phyloP scores from a whole-genome alignment of 2,329 filamentous ascomycete genomes.

The Ophiostoma ips region DNA sequence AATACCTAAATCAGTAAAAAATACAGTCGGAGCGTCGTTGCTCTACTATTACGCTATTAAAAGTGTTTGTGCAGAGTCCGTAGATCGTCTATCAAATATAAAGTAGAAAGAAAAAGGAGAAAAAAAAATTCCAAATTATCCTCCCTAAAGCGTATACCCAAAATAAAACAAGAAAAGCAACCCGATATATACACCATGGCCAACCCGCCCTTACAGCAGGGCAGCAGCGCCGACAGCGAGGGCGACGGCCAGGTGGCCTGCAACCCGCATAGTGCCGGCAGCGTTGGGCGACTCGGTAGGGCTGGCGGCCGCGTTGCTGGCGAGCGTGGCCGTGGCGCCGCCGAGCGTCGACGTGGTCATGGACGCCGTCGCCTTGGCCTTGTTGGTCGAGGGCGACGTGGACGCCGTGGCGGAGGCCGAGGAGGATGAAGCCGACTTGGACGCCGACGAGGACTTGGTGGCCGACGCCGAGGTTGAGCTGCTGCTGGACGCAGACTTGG shows the following conservation, averaged over 20 bases:
- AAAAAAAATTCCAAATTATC: neutral
- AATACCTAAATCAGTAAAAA: too few species aligned
- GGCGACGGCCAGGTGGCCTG: neutral
- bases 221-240: slow-evolving; percentile 1
- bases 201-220: slow-evolving; percentile 1
- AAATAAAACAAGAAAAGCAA: neutral
- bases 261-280: neutral
- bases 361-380: neutral
- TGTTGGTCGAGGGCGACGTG: neutral
- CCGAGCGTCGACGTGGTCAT: neutral
- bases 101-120: neutral
- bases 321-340: neutral
- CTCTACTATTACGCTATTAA: too few species aligned
- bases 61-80: too few species aligned
- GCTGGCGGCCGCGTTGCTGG: neutral
- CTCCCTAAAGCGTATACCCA: too few species aligned
- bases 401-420: neutral
- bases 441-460: neutral
- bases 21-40: too few species aligned
- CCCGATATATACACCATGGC: too few species aligned
- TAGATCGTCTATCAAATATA: too few species aligned
- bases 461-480: neutral
- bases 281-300: neutral
- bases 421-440: neutral
- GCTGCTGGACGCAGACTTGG: slow-evolving; percentile 1